A percentile compares a stretch with the other conserved stretches of the same genome.
Evolutionary conservation across 2,329 filamentous ascomycete genomes (phyloP).

Genomic region (Stachybotrys chartarum): DNA sequence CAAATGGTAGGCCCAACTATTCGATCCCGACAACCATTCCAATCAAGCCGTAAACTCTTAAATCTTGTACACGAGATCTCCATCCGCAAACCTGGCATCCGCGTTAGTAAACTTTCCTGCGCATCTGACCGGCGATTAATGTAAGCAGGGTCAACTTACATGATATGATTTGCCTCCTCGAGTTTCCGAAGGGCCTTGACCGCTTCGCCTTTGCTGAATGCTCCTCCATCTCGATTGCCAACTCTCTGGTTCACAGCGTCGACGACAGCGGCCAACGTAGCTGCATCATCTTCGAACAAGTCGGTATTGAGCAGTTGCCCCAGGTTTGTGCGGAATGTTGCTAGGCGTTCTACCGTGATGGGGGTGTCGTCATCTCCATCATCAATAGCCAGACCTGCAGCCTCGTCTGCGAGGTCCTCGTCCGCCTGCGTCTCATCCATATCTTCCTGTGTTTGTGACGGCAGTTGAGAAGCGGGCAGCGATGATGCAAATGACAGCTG

Average conservation of each 20-base stretch:
- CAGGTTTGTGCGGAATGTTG: slow-evolving; percentile 70
- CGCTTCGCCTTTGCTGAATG: slow-evolving; percentile 67
- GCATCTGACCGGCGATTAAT: background rate
- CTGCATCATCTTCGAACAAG: slow-evolving; percentile 83
- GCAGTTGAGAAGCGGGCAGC: slow-evolving; percentile 64
- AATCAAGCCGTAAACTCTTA: slow-evolving; percentile 24
- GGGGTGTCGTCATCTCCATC: slow-evolving; percentile 25
- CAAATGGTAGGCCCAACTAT: background rate
- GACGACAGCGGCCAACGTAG: slow-evolving; percentile 67
- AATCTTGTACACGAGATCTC: slow-evolving; percentile 64
- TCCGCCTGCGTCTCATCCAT: slow-evolving; percentile 28
- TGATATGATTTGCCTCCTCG: slow-evolving; percentile 81
- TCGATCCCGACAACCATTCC: background rate
- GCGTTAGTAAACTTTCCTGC: slow-evolving; percentile 11
- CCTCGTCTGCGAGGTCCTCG: slow-evolving; percentile 33
- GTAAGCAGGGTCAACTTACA: slow-evolving; percentile 57
- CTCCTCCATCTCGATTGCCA: slow-evolving; percentile 39
- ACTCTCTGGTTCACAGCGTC: slow-evolving; percentile 71
- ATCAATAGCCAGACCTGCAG: slow-evolving; percentile 35
- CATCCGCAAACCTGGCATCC: slow-evolving; percentile 44
- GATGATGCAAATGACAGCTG: slow-evolving; percentile 72
- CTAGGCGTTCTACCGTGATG: slow-evolving; percentile 57
- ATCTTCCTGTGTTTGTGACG: slow-evolving; percentile 34
- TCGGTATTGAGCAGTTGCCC: slow-evolving; percentile 75
- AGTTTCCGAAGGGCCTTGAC: slow-evolving; percentile 70